Evolutionary conservation across 495 filamentous ascomycete genomes (phyloP).

Genomic region (Trichoderma orchidacearum): DNA sequence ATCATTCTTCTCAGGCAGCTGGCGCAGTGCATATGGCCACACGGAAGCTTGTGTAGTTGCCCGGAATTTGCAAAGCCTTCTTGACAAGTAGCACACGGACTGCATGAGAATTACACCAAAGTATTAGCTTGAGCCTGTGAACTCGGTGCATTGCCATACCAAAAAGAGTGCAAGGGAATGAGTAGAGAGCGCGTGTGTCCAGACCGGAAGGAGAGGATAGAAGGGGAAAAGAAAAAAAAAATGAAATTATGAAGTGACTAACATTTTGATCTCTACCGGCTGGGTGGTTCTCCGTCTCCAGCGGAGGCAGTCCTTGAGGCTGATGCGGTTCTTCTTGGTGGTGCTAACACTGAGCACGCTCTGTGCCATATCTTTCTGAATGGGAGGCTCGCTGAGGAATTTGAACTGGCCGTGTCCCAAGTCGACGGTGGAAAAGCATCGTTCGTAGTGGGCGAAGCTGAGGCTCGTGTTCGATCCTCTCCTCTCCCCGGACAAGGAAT

Average conservation of each 20-base stretch:
- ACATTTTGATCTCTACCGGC: slow-evolving; percentile 5
- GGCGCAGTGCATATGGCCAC: slow-evolving; percentile 38
- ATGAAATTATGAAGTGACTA: neutral
- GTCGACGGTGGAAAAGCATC: slow-evolving; percentile 28
- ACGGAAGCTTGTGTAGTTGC: slow-evolving; percentile 30
- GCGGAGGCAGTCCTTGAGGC: slow-evolving; percentile 23
- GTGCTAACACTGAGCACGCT: slow-evolving; percentile 20
- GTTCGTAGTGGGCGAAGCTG: slow-evolving; percentile 39
- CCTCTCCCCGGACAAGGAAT: neutral
- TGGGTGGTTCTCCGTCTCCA: slow-evolving; percentile 13
- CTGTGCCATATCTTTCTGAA: slow-evolving; percentile 8
- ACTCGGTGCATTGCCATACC: slow-evolving; percentile 38
- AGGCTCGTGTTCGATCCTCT: slow-evolving; percentile 18
- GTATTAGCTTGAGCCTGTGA: too few species aligned
- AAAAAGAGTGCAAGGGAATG: neutral
- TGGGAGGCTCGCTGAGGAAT: slow-evolving; percentile 11
- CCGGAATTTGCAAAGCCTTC: slow-evolving; percentile 7
- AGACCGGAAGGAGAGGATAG: neutral
- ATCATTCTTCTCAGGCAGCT: slow-evolving; percentile 34
- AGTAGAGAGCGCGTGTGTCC: too few species aligned
- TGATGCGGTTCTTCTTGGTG: slow-evolving; percentile 25
- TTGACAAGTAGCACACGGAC: neutral
- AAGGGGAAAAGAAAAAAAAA: neutral
- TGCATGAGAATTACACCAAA: neutral
- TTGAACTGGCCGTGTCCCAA: slow-evolving; percentile 22